phyloP scores from a whole-genome alignment of 352 stramenopile genomes.

The Phytopythium montanum region DNA sequence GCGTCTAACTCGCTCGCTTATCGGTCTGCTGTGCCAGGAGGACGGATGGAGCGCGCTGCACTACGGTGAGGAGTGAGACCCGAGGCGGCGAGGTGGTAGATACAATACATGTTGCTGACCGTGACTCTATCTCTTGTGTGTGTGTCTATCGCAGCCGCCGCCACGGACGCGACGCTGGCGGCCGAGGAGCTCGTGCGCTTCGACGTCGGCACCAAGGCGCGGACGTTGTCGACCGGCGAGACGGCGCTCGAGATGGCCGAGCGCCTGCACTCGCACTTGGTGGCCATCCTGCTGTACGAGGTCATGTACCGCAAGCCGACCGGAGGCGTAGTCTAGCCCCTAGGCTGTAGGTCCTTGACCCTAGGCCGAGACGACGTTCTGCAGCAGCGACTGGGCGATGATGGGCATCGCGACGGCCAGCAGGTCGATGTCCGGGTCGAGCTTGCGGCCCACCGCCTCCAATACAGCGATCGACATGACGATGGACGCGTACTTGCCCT shows the following conservation, averaged over 20 bases:
- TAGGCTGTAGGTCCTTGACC: no score
- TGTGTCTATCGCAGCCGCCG: slow-evolving; percentile 36
- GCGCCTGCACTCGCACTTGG: slow-evolving; percentile 63
- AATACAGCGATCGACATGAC: slow-evolving; percentile 94
- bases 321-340: no score
- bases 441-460: slow-evolving; percentile 86
- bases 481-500: slow-evolving; percentile 93
- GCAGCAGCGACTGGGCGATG: slow-evolving; percentile 90
- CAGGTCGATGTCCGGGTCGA: slow-evolving; percentile 91
- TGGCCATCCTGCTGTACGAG: slow-evolving; percentile 73
- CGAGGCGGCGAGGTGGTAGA: slow-evolving; percentile 2
- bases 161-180: slow-evolving; percentile 62
- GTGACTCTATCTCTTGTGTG: slow-evolving; percentile 5
- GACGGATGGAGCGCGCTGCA: slow-evolving; percentile 75
- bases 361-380: slow-evolving; percentile 42
- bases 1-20: background rate
- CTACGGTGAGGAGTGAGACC: slow-evolving; percentile 56
- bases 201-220: slow-evolving; percentile 53
- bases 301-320: slow-evolving; percentile 55
- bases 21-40: slow-evolving; percentile 28
- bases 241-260: slow-evolving; percentile 78
- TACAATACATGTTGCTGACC: slow-evolving; percentile 17
- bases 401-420: slow-evolving; percentile 88
- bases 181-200: slow-evolving; percentile 65
- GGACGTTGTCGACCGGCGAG: slow-evolving; percentile 65